phyloP scores from a whole-genome alignment of 345 rosid genomes.

The Gossypium ekmanianum region DNA sequence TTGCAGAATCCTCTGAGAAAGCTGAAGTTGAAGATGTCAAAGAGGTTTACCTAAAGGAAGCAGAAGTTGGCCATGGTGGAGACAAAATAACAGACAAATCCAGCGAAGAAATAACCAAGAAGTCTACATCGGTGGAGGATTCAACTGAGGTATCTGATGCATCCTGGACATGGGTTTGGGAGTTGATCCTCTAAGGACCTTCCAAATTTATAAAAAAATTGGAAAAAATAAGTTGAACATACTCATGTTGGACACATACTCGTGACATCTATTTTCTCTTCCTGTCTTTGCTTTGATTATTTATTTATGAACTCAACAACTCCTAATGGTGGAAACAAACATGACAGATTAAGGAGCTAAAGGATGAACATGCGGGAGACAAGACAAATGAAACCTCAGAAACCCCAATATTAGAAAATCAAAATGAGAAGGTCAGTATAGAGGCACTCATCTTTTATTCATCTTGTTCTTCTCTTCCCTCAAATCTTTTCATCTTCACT shows the following conservation, averaged over 20 bases:
- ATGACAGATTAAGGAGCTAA: slow-evolving; percentile 2
- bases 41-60: slow-evolving; percentile 22
- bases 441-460: background rate
- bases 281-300: background rate
- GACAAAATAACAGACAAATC: background rate
- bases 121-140: background rate
- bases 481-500: background rate
- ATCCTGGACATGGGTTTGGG: background rate
- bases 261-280: background rate
- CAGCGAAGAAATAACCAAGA: background rate
- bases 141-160: background rate
- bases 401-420: background rate
- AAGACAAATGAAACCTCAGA: slow-evolving; percentile 1
- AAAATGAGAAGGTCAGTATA: slow-evolving; percentile 7
- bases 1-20: slow-evolving; percentile 22
- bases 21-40: slow-evolving; percentile 25
- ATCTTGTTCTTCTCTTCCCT: slow-evolving; percentile 10
- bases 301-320: background rate
- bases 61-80: slow-evolving; percentile 24
- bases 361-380: background rate
- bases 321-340: background rate
- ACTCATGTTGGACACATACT: background rate
- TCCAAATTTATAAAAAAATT: too few relatives aligned
- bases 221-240: background rate
- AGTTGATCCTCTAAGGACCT: background rate